Base-by-base conservation (phyloP, 441 rosid species). In the Viola pubescens region DNA sequence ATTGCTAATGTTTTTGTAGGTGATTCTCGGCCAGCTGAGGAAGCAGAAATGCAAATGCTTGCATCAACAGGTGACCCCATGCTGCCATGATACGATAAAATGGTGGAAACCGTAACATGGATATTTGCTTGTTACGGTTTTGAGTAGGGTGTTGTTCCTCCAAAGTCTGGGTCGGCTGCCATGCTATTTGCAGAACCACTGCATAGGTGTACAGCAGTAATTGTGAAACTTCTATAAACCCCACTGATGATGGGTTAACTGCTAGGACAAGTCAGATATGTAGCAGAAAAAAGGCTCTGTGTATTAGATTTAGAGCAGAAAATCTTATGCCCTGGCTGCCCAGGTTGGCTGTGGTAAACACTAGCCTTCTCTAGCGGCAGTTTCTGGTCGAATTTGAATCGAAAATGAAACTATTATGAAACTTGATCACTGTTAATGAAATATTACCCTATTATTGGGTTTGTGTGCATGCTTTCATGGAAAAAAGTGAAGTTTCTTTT, bases 321-420 rank as follows among this genome's bases (percentile, higher is more conserved):
- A 52, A 76, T 67, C 71, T 58, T 55, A 58, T 68, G 72, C 70
- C 79, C 70, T 83, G 82, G 78, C 84, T 87, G 97, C 98, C 97
- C 97, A 94, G 96, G 98, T 85, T 81, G 98, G 98, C 78, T 70
- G 76, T 73, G 73, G 73, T 72, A 8, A 45, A 72, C 75, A 74
- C 75, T 71, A 61, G 89, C 96, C 97, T 90, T 86, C 97, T 83
- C 98, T 88, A 57, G 98, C 78, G 97, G 97, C 96, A 89, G 94
- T 86, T 82, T 77, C 79, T 77, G 80, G 76, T 70, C 70, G 63
- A 67, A 55, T 58, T 71, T 70, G 66, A 60, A 48, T 48, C 54
- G 65, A 62, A 65, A 52, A n/a, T 54, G 46, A 48, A 62, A 65
- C 68, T 13, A 67, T 51, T 61, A 63, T 59, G 60, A 60, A 61